Conservation (phyloP, 192 early-diverging fungal species). For the Spizellomyces punctatus region DNA sequence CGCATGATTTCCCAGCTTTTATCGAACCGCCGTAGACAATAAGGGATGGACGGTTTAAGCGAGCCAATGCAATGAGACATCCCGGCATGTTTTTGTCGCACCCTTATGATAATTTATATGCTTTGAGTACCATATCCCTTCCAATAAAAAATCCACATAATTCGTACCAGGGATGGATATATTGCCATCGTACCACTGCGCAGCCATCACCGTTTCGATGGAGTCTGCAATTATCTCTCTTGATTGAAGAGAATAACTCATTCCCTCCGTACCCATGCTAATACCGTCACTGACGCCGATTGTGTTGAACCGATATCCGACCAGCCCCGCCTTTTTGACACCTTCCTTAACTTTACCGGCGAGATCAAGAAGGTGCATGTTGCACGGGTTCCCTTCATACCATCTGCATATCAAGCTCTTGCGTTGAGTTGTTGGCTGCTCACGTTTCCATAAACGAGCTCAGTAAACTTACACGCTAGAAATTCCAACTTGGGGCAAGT, state of each 20-base stretch:
- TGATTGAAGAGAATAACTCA: conserved; percentile 96
- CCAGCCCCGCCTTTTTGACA: conserved; percentile 83
- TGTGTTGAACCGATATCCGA: conserved; percentile 98
- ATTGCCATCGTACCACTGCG: conserved; percentile 98
- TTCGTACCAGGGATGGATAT: conserved; percentile 85
- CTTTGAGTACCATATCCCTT: background rate
- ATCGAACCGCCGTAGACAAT: conserved; percentile 99
- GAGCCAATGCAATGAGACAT: conserved; percentile 92
- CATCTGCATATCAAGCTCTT: conserved; percentile 51
- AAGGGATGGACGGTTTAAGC: conserved; percentile 93
- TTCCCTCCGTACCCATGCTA: conserved; percentile 95
- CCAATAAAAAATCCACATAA: background rate
- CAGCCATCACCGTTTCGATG: conserved; percentile 97
- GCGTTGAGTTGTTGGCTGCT: background rate
- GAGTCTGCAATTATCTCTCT: conserved; percentile 99
- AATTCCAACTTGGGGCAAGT: conserved; percentile 94
- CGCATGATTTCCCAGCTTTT: conserved; percentile 69
- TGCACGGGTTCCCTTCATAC: conserved; percentile 99
- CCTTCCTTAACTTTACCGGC: conserved; percentile 89
- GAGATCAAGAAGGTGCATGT: conserved; percentile 97
- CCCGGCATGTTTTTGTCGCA: conserved; percentile 97
- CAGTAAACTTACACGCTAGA: conserved; percentile 77
- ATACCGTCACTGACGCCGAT: conserved; percentile 97
- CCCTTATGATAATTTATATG: conserved; percentile 22
- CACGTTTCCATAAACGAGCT: background rate